Base-by-base conservation (phyloP, 2,329 filamentous ascomycete species). In the Talaromyces funiculosus region DNA sequence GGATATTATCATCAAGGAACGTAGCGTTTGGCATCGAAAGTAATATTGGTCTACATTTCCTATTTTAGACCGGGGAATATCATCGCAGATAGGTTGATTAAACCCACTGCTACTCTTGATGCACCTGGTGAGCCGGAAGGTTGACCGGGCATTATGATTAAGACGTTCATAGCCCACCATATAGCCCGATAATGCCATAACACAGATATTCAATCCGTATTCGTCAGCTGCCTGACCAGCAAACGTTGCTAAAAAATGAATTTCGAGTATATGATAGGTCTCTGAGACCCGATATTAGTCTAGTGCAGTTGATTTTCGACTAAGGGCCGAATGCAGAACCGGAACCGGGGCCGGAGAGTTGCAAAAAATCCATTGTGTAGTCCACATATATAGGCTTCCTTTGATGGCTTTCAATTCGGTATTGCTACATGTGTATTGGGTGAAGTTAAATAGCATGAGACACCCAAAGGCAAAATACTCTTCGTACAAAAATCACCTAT, bases 291-390 rank as follows among this genome's bases (percentile, higher is more conserved):
- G 24, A n/a, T n/a, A 29, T 29, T 26, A 42, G 12, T 42, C 7
- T 4, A 47, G 4, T n/a, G 43, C 7, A n/a, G 8, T 26, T 5
- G 24, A 18, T 12, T 12, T 12, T 26, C 12, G 22, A 26, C 8
- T 20, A 2, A 24, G 24, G 18, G 16, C 14, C 24, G 22, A 24
- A 24, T 24, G 18, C 12, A 43, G 20, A n/a, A 26, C 22, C 43
- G 12, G 14, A 31, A 29, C 53, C 37, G 55, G 55, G n/a, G 7
- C 55, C 55, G 55, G 55, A 57, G 55, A 8, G 3, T 56, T 43
- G 37, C 14, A 22, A 33, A n/a, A 45, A 20, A 26, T 0, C 16
- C 2, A 56, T 37, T 47, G 42, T 18, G 24, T 33, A 35, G 42
- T 2, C 14, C 42, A 16, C 24, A 49, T 47, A 3, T 16, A 35